phyloP scores from a whole-genome alignment of 208 protist genomes.

The Acanthamoeba pearcei region DNA sequence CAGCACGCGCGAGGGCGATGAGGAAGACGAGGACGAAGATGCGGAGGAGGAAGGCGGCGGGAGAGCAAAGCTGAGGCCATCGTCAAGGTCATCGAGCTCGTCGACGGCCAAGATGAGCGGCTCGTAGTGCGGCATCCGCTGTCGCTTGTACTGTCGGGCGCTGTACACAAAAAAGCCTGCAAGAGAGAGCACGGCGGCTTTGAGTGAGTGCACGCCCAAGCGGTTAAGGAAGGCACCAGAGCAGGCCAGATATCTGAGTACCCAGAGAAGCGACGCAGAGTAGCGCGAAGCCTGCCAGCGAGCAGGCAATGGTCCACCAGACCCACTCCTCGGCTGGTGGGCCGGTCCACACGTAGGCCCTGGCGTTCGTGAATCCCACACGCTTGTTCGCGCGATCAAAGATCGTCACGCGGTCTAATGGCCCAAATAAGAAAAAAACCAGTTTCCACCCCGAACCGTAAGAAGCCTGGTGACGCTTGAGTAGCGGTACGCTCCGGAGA shows the following conservation, averaged over 20 bases:
- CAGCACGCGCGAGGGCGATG: background rate
- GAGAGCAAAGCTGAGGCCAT: background rate
- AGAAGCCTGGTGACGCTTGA: background rate
- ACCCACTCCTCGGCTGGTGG: conserved; percentile 26
- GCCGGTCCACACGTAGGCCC: background rate
- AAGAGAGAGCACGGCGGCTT: background rate
- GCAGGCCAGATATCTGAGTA: background rate
- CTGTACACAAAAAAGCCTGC: background rate
- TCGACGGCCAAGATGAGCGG: background rate
- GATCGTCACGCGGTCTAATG: background rate
- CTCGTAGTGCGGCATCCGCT: conserved; percentile 5
- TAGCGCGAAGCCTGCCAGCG: background rate
- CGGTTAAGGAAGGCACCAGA: background rate
- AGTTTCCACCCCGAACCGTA: background rate
- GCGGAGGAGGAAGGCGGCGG: background rate
- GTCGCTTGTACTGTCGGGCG: conserved; percentile 10
- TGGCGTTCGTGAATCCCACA: conserved; percentile 52
- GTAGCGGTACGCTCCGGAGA: too few relatives aligned
- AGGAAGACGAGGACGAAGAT: background rate
- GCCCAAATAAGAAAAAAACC: background rate
- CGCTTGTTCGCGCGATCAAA: conserved; percentile 50
- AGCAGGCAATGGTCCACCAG: background rate
- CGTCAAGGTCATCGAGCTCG: background rate
- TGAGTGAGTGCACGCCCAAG: too few relatives aligned
- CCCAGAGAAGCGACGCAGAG: background rate